Evolutionary conservation across 768 basidiomycete genomes (phyloP), one percentile per base, ranked within the genome.

Genomic region (Naganishia friedmannii): DNA sequence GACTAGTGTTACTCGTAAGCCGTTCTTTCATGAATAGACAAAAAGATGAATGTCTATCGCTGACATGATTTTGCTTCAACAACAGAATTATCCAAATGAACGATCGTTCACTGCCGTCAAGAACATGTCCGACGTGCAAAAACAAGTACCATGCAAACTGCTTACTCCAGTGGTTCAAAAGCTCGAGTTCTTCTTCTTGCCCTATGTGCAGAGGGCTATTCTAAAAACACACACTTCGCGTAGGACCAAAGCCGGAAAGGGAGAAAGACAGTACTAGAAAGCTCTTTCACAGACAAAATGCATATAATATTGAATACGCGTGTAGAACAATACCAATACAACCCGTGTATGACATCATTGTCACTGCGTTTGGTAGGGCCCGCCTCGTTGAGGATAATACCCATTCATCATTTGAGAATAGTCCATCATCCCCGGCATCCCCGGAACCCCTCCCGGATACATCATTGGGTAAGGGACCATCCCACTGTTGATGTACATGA

Each of bases 91-190:
- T 97, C 77, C 92, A 89, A 74, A 87, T 92, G 53, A 89, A 88
- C 82, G 96, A 98, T 77, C 88, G 89, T 0, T 88, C 86, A 60
- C 83, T 98, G 17, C 95, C 96, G 0, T 87, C 87, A 75, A 94
- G 93, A 76, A 88, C 91, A 0, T 99, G 95, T 83, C 89, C 87
- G 81, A 96, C 93, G 1, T 96, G 94, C 82, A 92, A 90, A 81
- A 96, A 96, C 79, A 85, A 89, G 51, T 97, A 95, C 85, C 94
- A 96, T 78, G 88, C 92, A 0, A 88, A 86, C 26, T 97, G 94
- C 82, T 81, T 97, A 72, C 96, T 89, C 84, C 94, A 95, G 84
- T 79, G 76, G 76, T 80, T 80, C 74, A 79, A 80, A 57, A 74
- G 74, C 53, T 76, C 76, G 15, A 91, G 94, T 83, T 90, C 90